phyloP scores from a whole-genome alignment of 2,329 filamentous ascomycete genomes.

The Trichoderma koningii region DNA sequence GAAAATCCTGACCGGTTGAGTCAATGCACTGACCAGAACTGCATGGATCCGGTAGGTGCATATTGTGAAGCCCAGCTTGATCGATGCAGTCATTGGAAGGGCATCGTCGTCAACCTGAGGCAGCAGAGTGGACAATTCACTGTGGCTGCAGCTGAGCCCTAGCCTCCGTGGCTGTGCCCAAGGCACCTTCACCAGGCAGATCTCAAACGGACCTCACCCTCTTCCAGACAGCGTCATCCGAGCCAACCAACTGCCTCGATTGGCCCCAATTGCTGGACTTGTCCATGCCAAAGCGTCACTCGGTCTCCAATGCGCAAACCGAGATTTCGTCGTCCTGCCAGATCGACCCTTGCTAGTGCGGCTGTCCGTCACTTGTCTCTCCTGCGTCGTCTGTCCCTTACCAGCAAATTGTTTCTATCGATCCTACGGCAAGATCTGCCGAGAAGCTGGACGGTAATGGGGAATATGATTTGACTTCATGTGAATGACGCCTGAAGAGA shows the following conservation, averaged over 20 bases:
- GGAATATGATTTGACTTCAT: not conserved
- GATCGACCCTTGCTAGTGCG: not conserved
- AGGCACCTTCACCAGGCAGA: slow-evolving; percentile 18
- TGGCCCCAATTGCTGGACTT: not conserved
- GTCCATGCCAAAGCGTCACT: not conserved
- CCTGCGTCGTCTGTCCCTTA: not conserved
- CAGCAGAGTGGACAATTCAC: not conserved
- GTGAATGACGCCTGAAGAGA: not conserved
- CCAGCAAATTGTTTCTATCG: not conserved
- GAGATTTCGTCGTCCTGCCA: not conserved
- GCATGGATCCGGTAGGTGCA: not conserved
- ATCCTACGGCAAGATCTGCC: not conserved
- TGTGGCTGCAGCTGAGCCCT: not conserved
- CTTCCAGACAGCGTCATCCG: no score
- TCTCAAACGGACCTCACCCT: no score
- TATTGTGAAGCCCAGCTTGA: no score
- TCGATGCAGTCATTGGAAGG: no score
- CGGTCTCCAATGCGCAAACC: not conserved
- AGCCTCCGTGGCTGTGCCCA: slow-evolving; percentile 9
- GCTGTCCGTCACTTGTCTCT: not conserved
- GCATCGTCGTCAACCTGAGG: not conserved
- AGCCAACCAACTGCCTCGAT: not conserved
- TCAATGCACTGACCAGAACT: not conserved
- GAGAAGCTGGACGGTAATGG: no score
- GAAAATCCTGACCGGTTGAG: not conserved